Evolutionary conservation across 352 stramenopile species (phyloP), one percentile per base, ranked within the genome.

Genomic region (Phytophthora fragariae): DNA sequence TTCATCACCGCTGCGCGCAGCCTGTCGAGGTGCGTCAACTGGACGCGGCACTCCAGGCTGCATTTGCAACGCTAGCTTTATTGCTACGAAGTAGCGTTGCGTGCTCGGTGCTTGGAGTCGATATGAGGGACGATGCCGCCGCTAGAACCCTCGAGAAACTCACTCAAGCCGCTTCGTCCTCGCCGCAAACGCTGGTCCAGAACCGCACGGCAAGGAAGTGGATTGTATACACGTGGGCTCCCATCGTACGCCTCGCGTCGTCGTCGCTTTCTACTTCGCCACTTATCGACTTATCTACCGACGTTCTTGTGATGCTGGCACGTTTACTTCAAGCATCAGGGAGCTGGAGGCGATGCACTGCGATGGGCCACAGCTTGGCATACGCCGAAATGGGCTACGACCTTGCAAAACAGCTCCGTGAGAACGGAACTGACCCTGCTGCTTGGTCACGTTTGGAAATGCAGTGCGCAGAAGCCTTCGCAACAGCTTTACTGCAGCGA

Each of bases 1-100:
- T 88, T 15, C 84, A 89, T 62, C 84, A 92, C 62, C 56, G 75
- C 37, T 92, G 84, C 9, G 82, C 84, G 1, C 69, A 41, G n/a
- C 65, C 57, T 44, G 35, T 52, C 2, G 77, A 89, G 52, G 62
- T 79, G 7, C 57, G 66, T 14, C 47, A 77, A 33, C 62, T 90
- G 6, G 68, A 88, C 2, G 35, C 76, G 12, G 64, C 79, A 46
- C 72, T 83, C 15, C 75, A 83, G 49, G 68, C 47, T 31, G 60
- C 65, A n/a, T 21, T 72, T 50, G 37, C 65, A 12, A 44, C 52
- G 5, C 44, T 77, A 35, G 58, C 53, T 59, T 39, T 65, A n/a
- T 68, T 60, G 44, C 61, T 79, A 12, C 72, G 70, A 50, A 73
- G 72, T 50, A 70, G 56, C 37, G n/a, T 33, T 37, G 49, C 47